Evolutionary conservation across 2,329 filamentous ascomycete species (phyloP), one percentile per base, ranked within the genome.

Genomic region (Lasiodiplodia hormozganensis): DNA sequence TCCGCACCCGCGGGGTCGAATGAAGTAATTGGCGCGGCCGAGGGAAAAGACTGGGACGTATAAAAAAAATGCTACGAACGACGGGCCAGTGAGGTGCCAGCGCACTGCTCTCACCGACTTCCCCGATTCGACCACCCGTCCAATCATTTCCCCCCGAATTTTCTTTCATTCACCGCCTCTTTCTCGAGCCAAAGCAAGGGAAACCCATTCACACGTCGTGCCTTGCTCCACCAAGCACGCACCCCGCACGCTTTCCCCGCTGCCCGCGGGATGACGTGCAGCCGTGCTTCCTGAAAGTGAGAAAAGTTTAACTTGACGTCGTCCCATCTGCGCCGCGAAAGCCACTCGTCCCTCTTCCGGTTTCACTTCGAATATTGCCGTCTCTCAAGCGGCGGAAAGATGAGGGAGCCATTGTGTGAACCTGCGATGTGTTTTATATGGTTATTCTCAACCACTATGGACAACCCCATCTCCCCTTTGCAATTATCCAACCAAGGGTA

Each of bases 241-340:
- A 38, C 53, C 16, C 28, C 53, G 53, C 53, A 8, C 53, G 14
- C 21, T 25, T 8, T 47, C 60, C 12, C 51, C 14, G 34, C 34
- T 36, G 28, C 47, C 38, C 43, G 40, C 40, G 40, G 40, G 28
- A 64, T 64, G 60, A 64, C 60, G 60, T 64, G 47, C 60, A 64
- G 60, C 16, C 40, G 40, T 47, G 18, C 40, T 47, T 7, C 12
- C 12, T 47, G 16, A n/a, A n/a, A 7, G 28, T 28, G 28, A 28
- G 28, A 18, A 57, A 47, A 64, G 43, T 64, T 64, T 31, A 64
- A 36, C 10, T 64, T 12, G 60, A 64, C 60, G 60, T 64, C 60
- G 43, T 64, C 43, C 23, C 57, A 62, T 49, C 38, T 18, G 16
- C 34, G 14, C 14, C 38, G 10, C 25, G 12, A 16, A 25, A 40